Evolutionary conservation across 208 protist genomes (phyloP).

Genomic region (Trypanosoma conorhini): DNA sequence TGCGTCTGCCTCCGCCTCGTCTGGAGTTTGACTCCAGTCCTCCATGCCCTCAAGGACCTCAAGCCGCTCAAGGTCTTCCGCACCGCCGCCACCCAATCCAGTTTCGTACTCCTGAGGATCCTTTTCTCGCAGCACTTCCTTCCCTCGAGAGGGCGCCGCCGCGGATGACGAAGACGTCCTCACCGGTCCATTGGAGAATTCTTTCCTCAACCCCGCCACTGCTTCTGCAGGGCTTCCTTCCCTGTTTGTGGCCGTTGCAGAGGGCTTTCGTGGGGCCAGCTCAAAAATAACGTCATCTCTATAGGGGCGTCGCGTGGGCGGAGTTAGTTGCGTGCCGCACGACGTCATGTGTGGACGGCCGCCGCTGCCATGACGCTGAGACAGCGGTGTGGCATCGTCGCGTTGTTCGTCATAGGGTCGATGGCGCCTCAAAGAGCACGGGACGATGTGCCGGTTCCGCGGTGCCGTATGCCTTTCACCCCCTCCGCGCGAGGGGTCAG

Average conservation of each 20-base stretch:
- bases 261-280: not conserved
- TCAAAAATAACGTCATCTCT: constrained; percentile 31
- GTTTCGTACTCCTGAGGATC: not conserved
- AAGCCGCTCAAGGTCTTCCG: not conserved
- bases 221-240: not conserved
- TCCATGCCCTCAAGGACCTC: constrained; percentile 1
- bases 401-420: not conserved
- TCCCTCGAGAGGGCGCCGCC: not conserved
- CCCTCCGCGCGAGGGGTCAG: not conserved
- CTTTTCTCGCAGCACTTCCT: not conserved
- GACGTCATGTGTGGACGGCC: not conserved
- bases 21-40: constrained; percentile 7
- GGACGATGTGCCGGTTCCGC: constrained; percentile 24
- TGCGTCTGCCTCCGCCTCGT: not conserved
- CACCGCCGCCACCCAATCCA: not conserved
- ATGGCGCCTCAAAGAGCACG: constrained; percentile 21
- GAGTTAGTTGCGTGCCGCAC: constrained; percentile 14
- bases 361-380: not conserved
- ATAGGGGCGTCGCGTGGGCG: constrained; percentile 22
- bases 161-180: constrained; percentile 1
- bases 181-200: not conserved
- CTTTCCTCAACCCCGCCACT: not conserved
- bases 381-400: not conserved
- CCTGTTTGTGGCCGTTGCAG: not conserved
- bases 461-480: not conserved